phyloP scores from a whole-genome alignment of 2,329 filamentous ascomycete genomes.

The Colletotrichum acutatum region DNA sequence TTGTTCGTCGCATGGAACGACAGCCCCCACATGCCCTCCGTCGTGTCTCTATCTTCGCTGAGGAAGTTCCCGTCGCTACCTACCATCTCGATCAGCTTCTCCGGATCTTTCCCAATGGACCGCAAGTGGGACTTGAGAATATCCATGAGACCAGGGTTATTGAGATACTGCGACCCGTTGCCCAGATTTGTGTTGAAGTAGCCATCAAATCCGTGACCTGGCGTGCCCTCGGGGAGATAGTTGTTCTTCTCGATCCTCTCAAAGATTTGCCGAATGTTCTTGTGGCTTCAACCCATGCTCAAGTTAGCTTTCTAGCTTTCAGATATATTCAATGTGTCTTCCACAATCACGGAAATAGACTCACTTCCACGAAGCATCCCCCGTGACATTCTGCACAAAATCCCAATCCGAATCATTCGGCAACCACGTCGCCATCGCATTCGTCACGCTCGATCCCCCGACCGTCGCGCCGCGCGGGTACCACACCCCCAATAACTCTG shows the following conservation, averaged over 20 bases:
- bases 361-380: conserved; percentile 65
- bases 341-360: background rate
- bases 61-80: conserved; percentile 44
- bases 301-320: background rate
- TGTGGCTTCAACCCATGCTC: conserved; percentile 40
- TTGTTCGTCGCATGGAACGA: background rate
- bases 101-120: conserved; percentile 34
- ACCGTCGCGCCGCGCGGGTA: conserved; percentile 59
- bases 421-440: conserved; percentile 67
- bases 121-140: conserved; percentile 24
- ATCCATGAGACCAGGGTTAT: conserved; percentile 3
- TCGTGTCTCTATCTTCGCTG: conserved; percentile 41
- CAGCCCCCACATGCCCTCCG: conserved; percentile 7
- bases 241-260: conserved; percentile 54
- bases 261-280: conserved; percentile 55
- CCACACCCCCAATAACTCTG: conserved; percentile 53
- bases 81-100: conserved; percentile 40
- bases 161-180: conserved; percentile 44
- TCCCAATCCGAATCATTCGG: conserved; percentile 70
- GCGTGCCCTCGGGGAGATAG: conserved; percentile 49
- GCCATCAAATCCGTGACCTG: conserved; percentile 55
- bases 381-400: conserved; percentile 65
- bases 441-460: conserved; percentile 66
- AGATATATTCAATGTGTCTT: background rate
- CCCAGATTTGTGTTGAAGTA: conserved; percentile 31